Percentiles rank a stretch among this genome's conserved stretches.
These are phyloP conservation scores for Aspergillus nidulans DNA, from an alignment of 495 filamentous ascomycete genomes.

Conservation along the genomic window DNA sequence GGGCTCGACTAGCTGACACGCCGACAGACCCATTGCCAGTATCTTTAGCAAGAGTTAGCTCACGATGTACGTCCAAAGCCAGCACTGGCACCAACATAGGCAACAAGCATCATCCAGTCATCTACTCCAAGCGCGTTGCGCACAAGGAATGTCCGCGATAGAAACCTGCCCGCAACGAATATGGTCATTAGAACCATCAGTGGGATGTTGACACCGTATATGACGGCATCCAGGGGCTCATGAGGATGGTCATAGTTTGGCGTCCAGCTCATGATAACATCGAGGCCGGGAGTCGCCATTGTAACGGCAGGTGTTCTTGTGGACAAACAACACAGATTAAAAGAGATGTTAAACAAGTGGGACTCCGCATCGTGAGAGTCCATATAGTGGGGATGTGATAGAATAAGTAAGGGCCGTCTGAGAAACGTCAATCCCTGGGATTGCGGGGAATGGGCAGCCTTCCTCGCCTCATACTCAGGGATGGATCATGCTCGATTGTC, in stretches of 20 bases:
- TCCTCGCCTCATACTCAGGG: too few species aligned
- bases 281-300: background rate
- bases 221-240: background rate
- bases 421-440: too few species aligned
- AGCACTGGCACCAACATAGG: background rate
- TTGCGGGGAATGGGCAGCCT: too few species aligned
- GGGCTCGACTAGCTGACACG: background rate
- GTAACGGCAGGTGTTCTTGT: background rate
- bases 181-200: background rate
- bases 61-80: background rate
- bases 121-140: slow-evolving; percentile 1
- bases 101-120: slow-evolving; percentile 7
- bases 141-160: background rate
- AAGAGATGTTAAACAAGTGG: background rate
- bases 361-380: too few species aligned
- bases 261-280: background rate
- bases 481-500: background rate
- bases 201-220: slow-evolving; percentile 4
- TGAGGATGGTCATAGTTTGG: slow-evolving; percentile 3
- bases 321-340: background rate
- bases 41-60: background rate
- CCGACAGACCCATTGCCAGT: background rate
- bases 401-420: too few species aligned
- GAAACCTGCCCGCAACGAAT: background rate
- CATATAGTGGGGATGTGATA: too few species aligned